A percentile compares a stretch with the other conserved stretches of the same genome.
Conservation (phyloP, 108 stramenopile genomes). For the Parmales sp. region DNA sequence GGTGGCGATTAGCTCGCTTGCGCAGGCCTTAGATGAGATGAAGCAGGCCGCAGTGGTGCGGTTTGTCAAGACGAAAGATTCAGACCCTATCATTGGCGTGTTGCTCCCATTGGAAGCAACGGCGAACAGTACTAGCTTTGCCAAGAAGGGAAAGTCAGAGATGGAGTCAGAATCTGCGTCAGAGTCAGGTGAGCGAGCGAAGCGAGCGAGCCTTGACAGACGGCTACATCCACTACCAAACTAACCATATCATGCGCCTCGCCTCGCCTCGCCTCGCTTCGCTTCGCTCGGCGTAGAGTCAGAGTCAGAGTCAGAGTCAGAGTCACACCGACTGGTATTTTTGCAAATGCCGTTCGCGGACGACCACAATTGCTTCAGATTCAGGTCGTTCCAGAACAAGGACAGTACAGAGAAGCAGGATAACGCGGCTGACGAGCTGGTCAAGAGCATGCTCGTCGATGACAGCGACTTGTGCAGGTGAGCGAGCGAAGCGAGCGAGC, state of each 20-base stretch:
- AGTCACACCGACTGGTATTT: slow-evolving; percentile 27
- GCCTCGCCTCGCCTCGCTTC: too few relatives aligned
- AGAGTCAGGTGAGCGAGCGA: too few relatives aligned
- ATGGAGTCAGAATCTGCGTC: too few relatives aligned
- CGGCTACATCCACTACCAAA: too few relatives aligned
- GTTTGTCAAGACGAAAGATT: slow-evolving; percentile 54
- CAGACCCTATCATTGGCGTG: slow-evolving; percentile 53
- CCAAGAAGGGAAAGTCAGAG: not conserved
- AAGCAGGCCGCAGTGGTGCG: slow-evolving; percentile 47
- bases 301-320: too few relatives aligned
- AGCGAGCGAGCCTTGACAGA: too few relatives aligned
- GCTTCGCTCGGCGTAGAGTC: too few relatives aligned
- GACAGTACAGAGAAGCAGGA: slow-evolving; percentile 20
- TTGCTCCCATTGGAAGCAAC: slow-evolving; percentile 43
- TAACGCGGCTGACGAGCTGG: slow-evolving; percentile 1
- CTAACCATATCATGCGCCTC: too few relatives aligned
- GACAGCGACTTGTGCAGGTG: slow-evolving; percentile 5
- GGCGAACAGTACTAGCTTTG: not conserved
- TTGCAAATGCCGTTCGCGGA: slow-evolving; percentile 65
- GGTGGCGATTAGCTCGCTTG: slow-evolving; percentile 57
- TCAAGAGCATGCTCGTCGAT: not conserved
- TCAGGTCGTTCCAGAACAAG: not conserved
- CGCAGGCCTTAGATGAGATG: slow-evolving; percentile 43
- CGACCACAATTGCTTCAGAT: slow-evolving; percentile 21
- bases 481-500: slow-evolving; percentile 8